Conservation (phyloP, 202 grass and related monocot genomes). For the Schoenoplectus tabernaemontani region DNA sequence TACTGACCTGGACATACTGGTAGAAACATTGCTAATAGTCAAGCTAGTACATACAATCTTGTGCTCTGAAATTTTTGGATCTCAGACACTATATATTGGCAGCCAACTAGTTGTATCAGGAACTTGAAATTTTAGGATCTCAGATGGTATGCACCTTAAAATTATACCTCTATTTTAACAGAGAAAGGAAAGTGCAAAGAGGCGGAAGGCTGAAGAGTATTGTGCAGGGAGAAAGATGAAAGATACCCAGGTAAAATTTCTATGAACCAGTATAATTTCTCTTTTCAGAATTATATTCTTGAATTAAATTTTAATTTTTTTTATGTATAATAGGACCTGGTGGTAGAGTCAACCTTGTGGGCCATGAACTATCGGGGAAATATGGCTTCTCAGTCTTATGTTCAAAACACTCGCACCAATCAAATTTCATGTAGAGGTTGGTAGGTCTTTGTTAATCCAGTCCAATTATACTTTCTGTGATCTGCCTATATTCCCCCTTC, state of each 20-base stretch:
- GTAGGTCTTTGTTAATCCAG: constrained; percentile 27
- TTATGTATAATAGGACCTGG: constrained; percentile 56
- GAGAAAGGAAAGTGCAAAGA: constrained; percentile 78
- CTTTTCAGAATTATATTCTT: constrained; percentile 13
- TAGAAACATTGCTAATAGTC: not conserved
- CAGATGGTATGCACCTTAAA: not conserved
- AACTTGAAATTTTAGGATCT: not conserved
- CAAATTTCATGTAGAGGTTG: constrained; percentile 57
- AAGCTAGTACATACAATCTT: not conserved
- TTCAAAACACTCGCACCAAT: constrained; percentile 40
- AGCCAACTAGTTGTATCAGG: not conserved
- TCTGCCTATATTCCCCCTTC: not conserved
- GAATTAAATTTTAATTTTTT: not conserved
- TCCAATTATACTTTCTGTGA: not conserved
- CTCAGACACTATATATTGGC: not conserved
- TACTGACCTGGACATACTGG: not conserved
- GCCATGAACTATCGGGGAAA: constrained; percentile 33
- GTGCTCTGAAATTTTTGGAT: not conserved
- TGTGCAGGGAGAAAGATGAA: constrained; percentile 62
- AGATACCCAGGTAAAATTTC: constrained; percentile 57
- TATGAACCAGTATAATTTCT: not conserved
- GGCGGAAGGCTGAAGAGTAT: constrained; percentile 52
- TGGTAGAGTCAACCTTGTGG: constrained; percentile 41
- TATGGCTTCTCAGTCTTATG: constrained; percentile 37
- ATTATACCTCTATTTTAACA: constrained; percentile 21